Percentiles rank a stretch among this genome's conserved stretches.
Evolutionary conservation across 768 basidiomycete species (phyloP).

Genomic region (Mycena rosella): DNA sequence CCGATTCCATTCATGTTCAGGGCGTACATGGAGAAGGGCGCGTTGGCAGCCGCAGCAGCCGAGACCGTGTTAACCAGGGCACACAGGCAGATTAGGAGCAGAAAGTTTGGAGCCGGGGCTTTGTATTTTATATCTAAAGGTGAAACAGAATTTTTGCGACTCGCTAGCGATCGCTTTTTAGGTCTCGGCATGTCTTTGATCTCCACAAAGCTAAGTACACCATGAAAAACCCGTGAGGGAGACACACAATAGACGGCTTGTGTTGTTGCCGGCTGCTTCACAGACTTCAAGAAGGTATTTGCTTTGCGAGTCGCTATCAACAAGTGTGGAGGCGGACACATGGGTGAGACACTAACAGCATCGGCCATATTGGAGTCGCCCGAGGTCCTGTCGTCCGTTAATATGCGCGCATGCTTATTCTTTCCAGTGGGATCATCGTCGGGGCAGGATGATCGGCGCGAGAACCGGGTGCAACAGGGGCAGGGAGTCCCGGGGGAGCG

Average conservation of each 20-base stretch:
- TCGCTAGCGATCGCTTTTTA: slow-evolving; percentile 11
- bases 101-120: neutral
- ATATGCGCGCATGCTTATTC: no score
- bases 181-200: neutral
- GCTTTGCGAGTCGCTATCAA: slow-evolving; percentile 20
- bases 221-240: slow-evolving; percentile 13
- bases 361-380: no score
- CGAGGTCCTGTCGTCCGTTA: no score
- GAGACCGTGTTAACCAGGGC: no score
- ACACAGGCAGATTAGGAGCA: neutral
- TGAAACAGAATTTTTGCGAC: slow-evolving; percentile 23
- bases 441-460: no score
- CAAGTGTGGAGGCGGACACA: no score
- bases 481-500: no score
- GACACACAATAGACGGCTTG: neutral
- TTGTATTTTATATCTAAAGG: slow-evolving; percentile 19
- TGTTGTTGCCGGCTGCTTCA: neutral
- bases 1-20: slow-evolving; percentile 17
- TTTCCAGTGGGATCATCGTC: no score
- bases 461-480: no score
- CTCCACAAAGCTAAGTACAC: slow-evolving; percentile 13
- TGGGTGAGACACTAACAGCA: no score
- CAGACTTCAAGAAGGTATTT: neutral
- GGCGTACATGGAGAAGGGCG: slow-evolving; percentile 1
- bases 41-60: neutral